Evolutionary conservation across 2,329 filamentous ascomycete genomes (phyloP), one percentile per base, ranked within the genome.

Genomic region (Ophioceras dolichostomum): DNA sequence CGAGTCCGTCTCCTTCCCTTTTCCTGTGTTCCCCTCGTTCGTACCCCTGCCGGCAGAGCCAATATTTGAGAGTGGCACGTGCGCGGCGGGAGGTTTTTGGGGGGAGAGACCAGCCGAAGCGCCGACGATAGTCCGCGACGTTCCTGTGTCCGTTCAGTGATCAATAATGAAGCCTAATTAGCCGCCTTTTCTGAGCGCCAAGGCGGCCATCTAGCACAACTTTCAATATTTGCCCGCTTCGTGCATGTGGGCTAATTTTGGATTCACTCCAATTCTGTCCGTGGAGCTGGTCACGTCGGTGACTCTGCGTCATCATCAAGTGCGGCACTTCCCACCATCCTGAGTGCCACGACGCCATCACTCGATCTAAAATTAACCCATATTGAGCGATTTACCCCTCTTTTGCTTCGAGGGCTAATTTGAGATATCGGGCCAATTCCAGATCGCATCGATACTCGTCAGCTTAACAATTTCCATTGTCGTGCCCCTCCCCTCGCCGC

Each of bases 201-300:
- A n/a, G n/a, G n/a, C n/a, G n/a, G n/a, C n/a, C n/a, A n/a, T n/a
- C n/a, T n/a, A n/a, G n/a, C n/a, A n/a, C n/a, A 12, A 26, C 7
- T 8, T 26, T 13, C 32, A 34, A 34, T 34, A 34, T 34, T 34
- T 34, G 32, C 32, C 32, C 32, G 21, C 32, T 20, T 34, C 19
- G 21, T 18, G 7, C 12, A 21, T 18, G 12, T 14, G 32, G 32
- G 32, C 32, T 34, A 34, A 34, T 34, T 34, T 34, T 34, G 32
- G 32, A 34, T 21, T 7, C 22, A 26, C 8, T 12, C 8, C 22
- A 12, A 26, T 26, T 26, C 22, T n/a, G n/a, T n/a, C n/a, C n/a
- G n/a, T 26, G 22, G 22, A 8, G 22, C 22, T 26, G 22, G 12
- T 26, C 22, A 12, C 22, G 12, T 26, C 22, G 22, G 22, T 26